These are phyloP conservation scores for Kwoniella shandongensis DNA, from an alignment of 768 basidiomycete species.

Conservation along the genomic window DNA sequence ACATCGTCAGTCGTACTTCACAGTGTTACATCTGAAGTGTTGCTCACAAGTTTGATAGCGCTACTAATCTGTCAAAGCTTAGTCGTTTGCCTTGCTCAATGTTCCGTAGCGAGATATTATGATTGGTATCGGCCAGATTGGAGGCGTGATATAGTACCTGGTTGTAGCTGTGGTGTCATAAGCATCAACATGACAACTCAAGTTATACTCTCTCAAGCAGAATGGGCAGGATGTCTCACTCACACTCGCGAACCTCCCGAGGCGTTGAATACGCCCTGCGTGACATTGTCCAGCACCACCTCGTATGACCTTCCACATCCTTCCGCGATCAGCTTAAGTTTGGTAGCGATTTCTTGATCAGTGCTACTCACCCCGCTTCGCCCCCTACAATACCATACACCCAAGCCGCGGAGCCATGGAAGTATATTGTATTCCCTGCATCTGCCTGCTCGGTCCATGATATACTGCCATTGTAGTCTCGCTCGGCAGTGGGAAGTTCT, in stretches of 20 bases:
- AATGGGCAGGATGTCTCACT: conserved; percentile 9
- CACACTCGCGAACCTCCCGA: conserved; percentile 26
- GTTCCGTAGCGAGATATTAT: conserved; percentile 33
- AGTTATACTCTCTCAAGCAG: background rate
- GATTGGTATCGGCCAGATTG: conserved; percentile 15
- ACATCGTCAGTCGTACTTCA: too few species aligned
- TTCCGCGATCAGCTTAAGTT: conserved; percentile 6
- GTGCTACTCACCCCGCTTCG: conserved; percentile 22
- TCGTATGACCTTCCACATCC: conserved; percentile 26
- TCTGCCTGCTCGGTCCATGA: conserved; percentile 39
- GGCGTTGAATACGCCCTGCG: conserved; percentile 30
- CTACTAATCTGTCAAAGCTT: conserved; percentile 33
- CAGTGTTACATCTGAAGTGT: background rate
- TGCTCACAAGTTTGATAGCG: conserved; percentile 31
- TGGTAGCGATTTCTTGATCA: background rate
- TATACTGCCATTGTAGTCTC: conserved; percentile 27
- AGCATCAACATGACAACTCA: background rate
- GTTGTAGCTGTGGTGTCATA: conserved; percentile 22
- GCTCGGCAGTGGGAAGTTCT: conserved; percentile 9
- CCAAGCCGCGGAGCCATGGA: conserved; percentile 25
- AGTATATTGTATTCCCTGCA: conserved; percentile 30
- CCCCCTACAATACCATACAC: conserved; percentile 23
- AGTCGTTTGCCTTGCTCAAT: conserved; percentile 28
- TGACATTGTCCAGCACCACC: conserved; percentile 29
- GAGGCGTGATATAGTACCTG: conserved; percentile 32